phyloP scores from a whole-genome alignment of 2,329 filamentous ascomycete genomes.

The Cladophialophora carrionii region DNA sequence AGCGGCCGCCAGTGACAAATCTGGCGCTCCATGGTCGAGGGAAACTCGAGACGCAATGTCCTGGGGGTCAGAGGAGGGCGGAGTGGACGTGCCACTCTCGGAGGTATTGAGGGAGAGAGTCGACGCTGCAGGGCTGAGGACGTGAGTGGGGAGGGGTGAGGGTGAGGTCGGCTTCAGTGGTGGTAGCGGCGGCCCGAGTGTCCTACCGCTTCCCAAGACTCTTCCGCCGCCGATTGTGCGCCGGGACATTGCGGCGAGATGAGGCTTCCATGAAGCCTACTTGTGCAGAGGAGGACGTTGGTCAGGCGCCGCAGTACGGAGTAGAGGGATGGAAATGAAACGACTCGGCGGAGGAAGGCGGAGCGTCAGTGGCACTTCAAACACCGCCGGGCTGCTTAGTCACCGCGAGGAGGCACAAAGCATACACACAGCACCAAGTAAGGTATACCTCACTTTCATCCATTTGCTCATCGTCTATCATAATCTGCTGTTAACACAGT shows the following conservation, averaged over 20 bases:
- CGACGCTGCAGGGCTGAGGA: conserved; percentile 69
- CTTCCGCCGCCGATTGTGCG: conserved; percentile 90
- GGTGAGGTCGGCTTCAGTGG: conserved; percentile 47
- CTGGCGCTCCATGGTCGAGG: conserved; percentile 62
- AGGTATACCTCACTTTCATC: neutral
- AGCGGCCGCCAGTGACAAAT: conserved; percentile 54
- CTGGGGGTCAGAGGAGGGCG: conserved; percentile 71
- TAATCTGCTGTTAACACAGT: neutral
- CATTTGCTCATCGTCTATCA: neutral
- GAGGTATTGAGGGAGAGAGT: conserved; percentile 68
- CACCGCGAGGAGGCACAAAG: neutral
- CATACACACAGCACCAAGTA: neutral
- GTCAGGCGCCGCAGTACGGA: neutral
- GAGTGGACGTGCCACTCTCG: conserved; percentile 64
- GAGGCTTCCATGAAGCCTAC: conserved; percentile 40
- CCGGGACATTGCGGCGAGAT: conserved; percentile 66
- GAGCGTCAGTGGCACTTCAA: conserved; percentile 10
- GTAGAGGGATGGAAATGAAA: conserved; percentile 8
- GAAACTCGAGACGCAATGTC: conserved; percentile 83
- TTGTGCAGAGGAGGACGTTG: conserved; percentile 8
- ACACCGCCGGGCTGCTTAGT: conserved; percentile 11
- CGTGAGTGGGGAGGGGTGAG: conserved; percentile 47
- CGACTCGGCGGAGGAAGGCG: conserved; percentile 21
- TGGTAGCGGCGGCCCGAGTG: conserved; percentile 68
- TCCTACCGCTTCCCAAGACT: conserved; percentile 83